A percentile compares a stretch with the other conserved stretches of the same genome.
Evolutionary conservation across 1,284 basidiomycete genomes (phyloP).

Genomic region (Papiliotrema laurentii): DNA sequence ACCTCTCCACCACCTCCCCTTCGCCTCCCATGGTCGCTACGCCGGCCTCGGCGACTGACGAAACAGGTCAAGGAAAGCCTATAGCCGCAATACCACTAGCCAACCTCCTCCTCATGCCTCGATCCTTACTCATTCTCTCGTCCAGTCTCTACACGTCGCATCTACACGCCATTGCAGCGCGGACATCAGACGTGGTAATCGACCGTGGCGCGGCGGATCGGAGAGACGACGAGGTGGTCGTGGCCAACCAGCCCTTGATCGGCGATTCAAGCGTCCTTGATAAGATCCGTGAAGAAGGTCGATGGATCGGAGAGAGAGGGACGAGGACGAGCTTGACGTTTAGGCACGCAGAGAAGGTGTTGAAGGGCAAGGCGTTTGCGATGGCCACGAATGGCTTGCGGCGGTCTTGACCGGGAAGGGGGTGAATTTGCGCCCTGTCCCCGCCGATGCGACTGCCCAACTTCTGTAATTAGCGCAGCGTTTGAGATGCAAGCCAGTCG

Average conservation of each 20-base stretch:
- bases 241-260: slow-evolving; percentile 59
- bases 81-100: slow-evolving; percentile 64
- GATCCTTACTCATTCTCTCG: slow-evolving; percentile 74
- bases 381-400: slow-evolving; percentile 11
- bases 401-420: slow-evolving; percentile 5
- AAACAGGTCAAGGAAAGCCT: slow-evolving; percentile 44
- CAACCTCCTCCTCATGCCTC: slow-evolving; percentile 72
- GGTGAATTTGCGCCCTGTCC: too few species aligned
- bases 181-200: slow-evolving; percentile 50
- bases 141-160: slow-evolving; percentile 62
- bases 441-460: too few species aligned
- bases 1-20: slow-evolving; percentile 47
- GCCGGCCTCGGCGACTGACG: background rate
- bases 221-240: slow-evolving; percentile 34
- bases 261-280: slow-evolving; percentile 48
- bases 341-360: slow-evolving; percentile 68
- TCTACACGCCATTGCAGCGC: slow-evolving; percentile 67
- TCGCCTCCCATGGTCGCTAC: slow-evolving; percentile 41
- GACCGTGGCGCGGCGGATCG: slow-evolving; percentile 6
- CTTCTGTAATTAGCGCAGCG: too few species aligned
- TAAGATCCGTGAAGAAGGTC: slow-evolving; percentile 52
- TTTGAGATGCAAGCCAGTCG: too few species aligned
- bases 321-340: slow-evolving; percentile 80
- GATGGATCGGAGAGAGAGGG: slow-evolving; percentile 53
- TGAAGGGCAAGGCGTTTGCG: slow-evolving; percentile 39